Evolutionary conservation across 352 stramenopile species (phyloP).

Genomic region (Phytophthora multivora): DNA sequence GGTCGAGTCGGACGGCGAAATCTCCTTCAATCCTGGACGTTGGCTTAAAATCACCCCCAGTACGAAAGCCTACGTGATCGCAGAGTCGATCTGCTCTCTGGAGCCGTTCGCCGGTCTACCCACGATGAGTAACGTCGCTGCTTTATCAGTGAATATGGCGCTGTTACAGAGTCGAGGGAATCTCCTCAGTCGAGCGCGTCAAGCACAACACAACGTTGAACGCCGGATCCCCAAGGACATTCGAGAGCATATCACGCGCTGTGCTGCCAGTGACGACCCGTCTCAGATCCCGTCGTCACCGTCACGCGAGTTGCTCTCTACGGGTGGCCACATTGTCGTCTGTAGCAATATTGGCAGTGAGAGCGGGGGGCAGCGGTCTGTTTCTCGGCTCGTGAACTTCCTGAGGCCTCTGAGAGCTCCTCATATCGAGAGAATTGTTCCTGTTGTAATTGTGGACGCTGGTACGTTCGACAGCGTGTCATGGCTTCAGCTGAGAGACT

Average conservation of each 20-base stretch:
- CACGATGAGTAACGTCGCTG: slow-evolving; percentile 32
- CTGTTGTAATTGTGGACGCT: slow-evolving; percentile 79
- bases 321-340: slow-evolving; percentile 79
- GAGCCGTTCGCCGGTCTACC: slow-evolving; percentile 41
- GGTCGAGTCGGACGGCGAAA: slow-evolving; percentile 66
- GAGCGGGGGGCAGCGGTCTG: slow-evolving; percentile 55
- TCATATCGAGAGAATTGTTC: slow-evolving; percentile 67
- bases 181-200: slow-evolving; percentile 53
- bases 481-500: slow-evolving; percentile 69
- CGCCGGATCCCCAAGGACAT: slow-evolving; percentile 63
- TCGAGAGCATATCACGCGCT: slow-evolving; percentile 63
- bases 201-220: slow-evolving; percentile 77
- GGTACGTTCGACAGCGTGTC: slow-evolving; percentile 67
- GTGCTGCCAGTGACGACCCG: slow-evolving; percentile 28
- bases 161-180: slow-evolving; percentile 47
- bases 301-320: slow-evolving; percentile 41
- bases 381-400: slow-evolving; percentile 78
- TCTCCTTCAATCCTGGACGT: slow-evolving; percentile 78
- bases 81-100: slow-evolving; percentile 66
- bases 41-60: slow-evolving; percentile 51
- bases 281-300: slow-evolving; percentile 50
- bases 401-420: slow-evolving; percentile 71
- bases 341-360: slow-evolving; percentile 80
- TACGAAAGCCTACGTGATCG: slow-evolving; percentile 80
- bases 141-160: slow-evolving; percentile 35